phyloP scores from a whole-genome alignment of 2,329 filamentous ascomycete genomes.

The Penicillium aurantiogriseum region DNA sequence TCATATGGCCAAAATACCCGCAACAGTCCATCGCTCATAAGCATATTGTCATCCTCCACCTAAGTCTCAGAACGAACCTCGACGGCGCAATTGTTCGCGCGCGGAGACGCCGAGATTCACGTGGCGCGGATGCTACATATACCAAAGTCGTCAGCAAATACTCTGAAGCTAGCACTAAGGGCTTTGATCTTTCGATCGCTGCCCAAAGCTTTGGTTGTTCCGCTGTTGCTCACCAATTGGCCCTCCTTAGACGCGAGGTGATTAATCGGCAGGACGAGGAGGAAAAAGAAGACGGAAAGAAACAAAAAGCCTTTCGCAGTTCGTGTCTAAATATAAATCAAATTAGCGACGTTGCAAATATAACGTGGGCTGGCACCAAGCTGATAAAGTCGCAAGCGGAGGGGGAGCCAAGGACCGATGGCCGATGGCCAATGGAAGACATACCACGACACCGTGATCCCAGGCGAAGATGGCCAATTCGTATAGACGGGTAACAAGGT shows the following conservation, averaged over 20 bases:
- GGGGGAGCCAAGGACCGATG: conserved; percentile 10
- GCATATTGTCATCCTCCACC: conserved; percentile 58
- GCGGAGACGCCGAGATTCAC: conserved; percentile 82
- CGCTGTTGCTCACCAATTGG: conserved; percentile 61
- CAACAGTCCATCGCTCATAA: conserved; percentile 78
- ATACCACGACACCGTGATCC: conserved; percentile 95
- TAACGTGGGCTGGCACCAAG: conserved; percentile 1
- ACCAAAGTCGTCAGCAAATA: conserved; percentile 7
- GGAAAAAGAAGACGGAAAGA: conserved; percentile 79
- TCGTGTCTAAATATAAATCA: conserved; percentile 61
- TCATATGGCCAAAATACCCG: conserved; percentile 98
- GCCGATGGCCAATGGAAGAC: conserved; percentile 34
- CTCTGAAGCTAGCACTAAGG: background rate
- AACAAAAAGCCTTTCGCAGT: conserved; percentile 80
- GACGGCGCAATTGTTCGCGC: conserved; percentile 86
- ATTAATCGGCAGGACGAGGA: conserved; percentile 80
- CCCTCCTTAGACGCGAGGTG: conserved; percentile 78
- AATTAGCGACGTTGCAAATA: conserved; percentile 7
- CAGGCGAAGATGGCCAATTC: conserved; percentile 96
- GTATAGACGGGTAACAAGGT: conserved; percentile 93
- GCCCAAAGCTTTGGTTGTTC: conserved; percentile 3
- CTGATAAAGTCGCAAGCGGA: conserved; percentile 3
- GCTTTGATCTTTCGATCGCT: background rate
- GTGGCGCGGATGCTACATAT: conserved; percentile 74
- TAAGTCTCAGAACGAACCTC: conserved; percentile 79